A percentile compares a stretch with the other conserved stretches of the same genome.
These are phyloP conservation scores for Naganishia liquefaciens DNA, from an alignment of 1,284 basidiomycete species.

Conservation along the genomic window DNA sequence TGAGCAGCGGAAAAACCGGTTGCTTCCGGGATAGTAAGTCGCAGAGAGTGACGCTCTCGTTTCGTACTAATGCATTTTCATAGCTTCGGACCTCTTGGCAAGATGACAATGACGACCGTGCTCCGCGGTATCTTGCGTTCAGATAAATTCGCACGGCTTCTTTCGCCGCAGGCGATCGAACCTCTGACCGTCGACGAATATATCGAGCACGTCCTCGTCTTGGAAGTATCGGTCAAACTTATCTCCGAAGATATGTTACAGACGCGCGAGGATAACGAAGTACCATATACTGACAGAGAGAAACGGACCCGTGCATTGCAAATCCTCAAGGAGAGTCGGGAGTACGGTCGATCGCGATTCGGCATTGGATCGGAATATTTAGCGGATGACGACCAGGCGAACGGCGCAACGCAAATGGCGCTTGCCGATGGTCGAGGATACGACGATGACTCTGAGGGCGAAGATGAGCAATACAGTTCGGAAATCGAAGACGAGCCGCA, in stretches of 20 bases:
- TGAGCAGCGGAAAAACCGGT: conserved; percentile 32
- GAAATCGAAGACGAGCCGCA: neutral
- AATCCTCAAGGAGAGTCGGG: conserved; percentile 38
- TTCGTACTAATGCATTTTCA: neutral
- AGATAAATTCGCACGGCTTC: neutral
- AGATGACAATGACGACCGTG: conserved; percentile 37
- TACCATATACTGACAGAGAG: conserved; percentile 15
- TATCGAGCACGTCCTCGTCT: conserved; percentile 45
- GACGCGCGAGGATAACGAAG: conserved; percentile 9
- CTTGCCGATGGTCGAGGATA: conserved; percentile 17
- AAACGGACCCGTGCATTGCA: conserved; percentile 34
- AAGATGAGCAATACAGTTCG: conserved; percentile 22
- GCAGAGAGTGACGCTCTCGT: neutral
- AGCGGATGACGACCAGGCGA: conserved; percentile 15
- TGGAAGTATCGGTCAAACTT: conserved; percentile 46
- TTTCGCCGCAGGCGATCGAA: conserved; percentile 21
- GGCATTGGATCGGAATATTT: conserved; percentile 32
- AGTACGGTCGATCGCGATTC: conserved; percentile 43
- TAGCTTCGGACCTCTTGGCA: conserved; percentile 49
- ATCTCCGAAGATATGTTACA: conserved; percentile 44
- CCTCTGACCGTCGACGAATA: conserved; percentile 43
- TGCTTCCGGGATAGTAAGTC: conserved; percentile 49
- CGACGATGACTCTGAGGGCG: conserved; percentile 3
- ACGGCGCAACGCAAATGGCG: conserved; percentile 16
- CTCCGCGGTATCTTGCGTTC: conserved; percentile 18